These are phyloP conservation scores for Sicyos baderoa DNA, from an alignment of 306 rosid species.

Conservation along the genomic window DNA sequence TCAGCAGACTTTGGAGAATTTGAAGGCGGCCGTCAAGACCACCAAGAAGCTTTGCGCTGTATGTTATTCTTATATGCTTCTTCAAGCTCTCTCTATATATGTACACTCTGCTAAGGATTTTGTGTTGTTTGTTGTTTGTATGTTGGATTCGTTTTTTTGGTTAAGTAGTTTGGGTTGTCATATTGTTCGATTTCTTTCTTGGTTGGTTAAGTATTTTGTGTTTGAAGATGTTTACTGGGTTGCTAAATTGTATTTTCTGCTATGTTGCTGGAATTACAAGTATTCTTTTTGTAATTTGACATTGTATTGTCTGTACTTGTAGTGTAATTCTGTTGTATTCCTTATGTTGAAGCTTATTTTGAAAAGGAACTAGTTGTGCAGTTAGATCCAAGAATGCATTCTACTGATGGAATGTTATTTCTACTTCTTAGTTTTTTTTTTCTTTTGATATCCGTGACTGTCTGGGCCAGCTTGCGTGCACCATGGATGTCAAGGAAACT, in stretches of 20 bases:
- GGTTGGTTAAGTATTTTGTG: neutral
- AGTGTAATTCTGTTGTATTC: neutral
- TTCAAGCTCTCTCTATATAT: slow-evolving; percentile 10
- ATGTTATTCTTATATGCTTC: slow-evolving; percentile 27
- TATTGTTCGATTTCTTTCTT: neutral
- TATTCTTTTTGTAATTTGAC: neutral
- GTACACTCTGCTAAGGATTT: neutral
- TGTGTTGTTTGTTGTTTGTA: neutral
- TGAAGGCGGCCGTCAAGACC: slow-evolving; percentile 67
- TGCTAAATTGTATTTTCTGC: too few relatives aligned
- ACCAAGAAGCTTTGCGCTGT: slow-evolving; percentile 98
- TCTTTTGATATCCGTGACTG: too few relatives aligned
- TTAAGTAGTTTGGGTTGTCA: too few relatives aligned
- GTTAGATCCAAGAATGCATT: neutral
- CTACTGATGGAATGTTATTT: neutral
- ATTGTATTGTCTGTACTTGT: too few relatives aligned
- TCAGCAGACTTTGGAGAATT: slow-evolving; percentile 83
- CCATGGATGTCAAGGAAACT: too few relatives aligned
- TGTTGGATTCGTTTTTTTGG: too few relatives aligned
- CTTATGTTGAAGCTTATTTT: neutral
- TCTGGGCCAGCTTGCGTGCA: too few relatives aligned
- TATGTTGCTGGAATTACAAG: neutral
- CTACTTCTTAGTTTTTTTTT: too few relatives aligned
- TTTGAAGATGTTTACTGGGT: too few relatives aligned
- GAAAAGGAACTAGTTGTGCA: neutral